Evolutionary conservation across 257 asterid species (phyloP).

Genomic region (Jaltomata sinuosa): DNA sequence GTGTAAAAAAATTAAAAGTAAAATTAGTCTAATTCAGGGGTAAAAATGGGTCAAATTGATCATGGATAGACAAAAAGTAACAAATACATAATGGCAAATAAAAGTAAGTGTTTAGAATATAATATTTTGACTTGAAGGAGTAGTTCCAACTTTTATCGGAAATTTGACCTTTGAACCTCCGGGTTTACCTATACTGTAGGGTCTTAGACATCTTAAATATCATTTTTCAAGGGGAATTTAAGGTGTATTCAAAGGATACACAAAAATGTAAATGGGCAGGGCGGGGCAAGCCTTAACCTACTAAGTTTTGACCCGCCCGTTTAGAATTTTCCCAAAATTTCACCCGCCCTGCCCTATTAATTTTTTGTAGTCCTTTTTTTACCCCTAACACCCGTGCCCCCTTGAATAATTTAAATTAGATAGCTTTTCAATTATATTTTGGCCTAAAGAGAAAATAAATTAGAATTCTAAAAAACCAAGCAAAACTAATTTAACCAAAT

Average conservation of each 20-base stretch:
- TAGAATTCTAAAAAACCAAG: neutral
- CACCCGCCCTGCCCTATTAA: too few species aligned
- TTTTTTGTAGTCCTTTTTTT: too few species aligned
- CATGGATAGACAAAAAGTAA: neutral
- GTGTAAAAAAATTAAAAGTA: neutral
- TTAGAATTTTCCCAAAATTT: too few species aligned
- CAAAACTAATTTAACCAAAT: neutral
- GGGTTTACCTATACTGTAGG: neutral
- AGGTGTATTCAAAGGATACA: neutral
- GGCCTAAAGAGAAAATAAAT: neutral
- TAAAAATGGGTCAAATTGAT: too few species aligned
- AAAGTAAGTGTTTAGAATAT: neutral
- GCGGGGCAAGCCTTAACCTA: too few species aligned
- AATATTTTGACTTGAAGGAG: neutral
- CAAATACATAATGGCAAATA: neutral
- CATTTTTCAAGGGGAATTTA: neutral
- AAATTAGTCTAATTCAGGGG: neutral
- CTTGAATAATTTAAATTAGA: neutral
- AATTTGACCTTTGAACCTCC: neutral
- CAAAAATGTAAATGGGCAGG: neutral
- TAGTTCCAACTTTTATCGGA: too few species aligned
- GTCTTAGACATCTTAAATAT: neutral
- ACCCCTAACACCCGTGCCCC: too few species aligned
- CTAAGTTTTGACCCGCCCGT: too few species aligned
- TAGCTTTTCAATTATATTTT: neutral